Conservation (phyloP, 1,139 yeast species). For the Barnettozyma hawaiiensis region DNA sequence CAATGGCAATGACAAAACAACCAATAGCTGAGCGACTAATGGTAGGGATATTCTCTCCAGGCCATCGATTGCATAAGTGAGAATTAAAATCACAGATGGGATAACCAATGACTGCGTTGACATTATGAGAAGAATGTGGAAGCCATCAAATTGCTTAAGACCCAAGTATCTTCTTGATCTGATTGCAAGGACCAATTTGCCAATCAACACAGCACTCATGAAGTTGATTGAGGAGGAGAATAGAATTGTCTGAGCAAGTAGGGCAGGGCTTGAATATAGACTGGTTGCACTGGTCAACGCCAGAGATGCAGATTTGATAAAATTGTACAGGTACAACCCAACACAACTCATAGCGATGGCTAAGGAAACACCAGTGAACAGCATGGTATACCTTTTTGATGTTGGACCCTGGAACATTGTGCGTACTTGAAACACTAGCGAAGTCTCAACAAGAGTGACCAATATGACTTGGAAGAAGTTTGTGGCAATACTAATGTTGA, state of each 20-base stretch:
- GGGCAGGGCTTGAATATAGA: conserved; percentile 29
- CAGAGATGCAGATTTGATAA: conserved; percentile 32
- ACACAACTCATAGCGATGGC: conserved; percentile 45
- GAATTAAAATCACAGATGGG: conserved; percentile 64
- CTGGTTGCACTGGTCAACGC: conserved; percentile 17
- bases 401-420: conserved; percentile 60
- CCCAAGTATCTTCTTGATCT: conserved; percentile 72
- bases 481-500: conserved; percentile 49
- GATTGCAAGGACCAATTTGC: conserved; percentile 63
- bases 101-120: conserved; percentile 73
- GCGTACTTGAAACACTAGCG: conserved; percentile 65
- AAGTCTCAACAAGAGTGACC: conserved; percentile 52
- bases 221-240: conserved; percentile 65
- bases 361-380: conserved; percentile 37
- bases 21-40: conserved; percentile 39
- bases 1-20: conserved; percentile 68
- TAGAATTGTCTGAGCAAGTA: conserved; percentile 51
- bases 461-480: conserved; percentile 56
- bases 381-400: conserved; percentile 34
- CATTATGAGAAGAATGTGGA: conserved; percentile 77
- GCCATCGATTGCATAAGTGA: conserved; percentile 38
- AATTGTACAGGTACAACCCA: conserved; percentile 47
- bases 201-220: conserved; percentile 51
- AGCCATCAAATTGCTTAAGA: conserved; percentile 70
- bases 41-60: conserved; percentile 29